These are phyloP conservation scores for Rhodosporidiobolus odoratus DNA, from an alignment of 768 basidiomycete genomes.

Conservation along the genomic window DNA sequence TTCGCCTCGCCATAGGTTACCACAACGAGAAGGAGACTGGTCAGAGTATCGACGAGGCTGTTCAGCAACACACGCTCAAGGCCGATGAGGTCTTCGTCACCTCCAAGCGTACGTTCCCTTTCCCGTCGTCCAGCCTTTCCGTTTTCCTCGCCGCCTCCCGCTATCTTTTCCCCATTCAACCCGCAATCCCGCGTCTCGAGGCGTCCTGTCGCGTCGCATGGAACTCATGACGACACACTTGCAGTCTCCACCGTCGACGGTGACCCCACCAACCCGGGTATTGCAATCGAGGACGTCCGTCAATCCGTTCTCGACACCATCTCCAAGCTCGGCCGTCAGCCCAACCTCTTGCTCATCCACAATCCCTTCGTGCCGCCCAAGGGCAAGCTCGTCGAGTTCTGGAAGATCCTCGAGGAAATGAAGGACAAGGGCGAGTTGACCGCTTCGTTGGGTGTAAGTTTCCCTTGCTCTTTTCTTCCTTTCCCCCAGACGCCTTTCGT, in stretches of 20 bases:
- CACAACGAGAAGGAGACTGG: conserved; percentile 43
- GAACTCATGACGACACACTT: not conserved
- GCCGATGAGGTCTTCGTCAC: conserved; percentile 36
- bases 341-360: conserved; percentile 45
- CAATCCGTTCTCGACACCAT: conserved; percentile 39
- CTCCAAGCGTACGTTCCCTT: not conserved
- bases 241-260: conserved; percentile 29
- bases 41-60: conserved; percentile 26
- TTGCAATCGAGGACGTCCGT: conserved; percentile 37
- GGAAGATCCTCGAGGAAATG: conserved; percentile 39
- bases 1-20: no score
- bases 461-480: not conserved
- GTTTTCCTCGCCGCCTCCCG: not conserved
- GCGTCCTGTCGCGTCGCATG: no score
- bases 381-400: conserved; percentile 38
- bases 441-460: conserved; percentile 39
- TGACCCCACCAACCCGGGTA: conserved; percentile 9
- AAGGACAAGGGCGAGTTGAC: conserved; percentile 44
- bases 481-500: conserved; percentile 20
- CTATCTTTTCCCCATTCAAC: no score
- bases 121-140: no score
- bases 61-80: conserved; percentile 11
- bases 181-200: not conserved
- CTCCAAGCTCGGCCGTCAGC: conserved; percentile 39
- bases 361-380: conserved; percentile 42